Evolutionary conservation across 495 filamentous ascomycete genomes (phyloP).

Genomic region (Elaphomyces granulatus): DNA sequence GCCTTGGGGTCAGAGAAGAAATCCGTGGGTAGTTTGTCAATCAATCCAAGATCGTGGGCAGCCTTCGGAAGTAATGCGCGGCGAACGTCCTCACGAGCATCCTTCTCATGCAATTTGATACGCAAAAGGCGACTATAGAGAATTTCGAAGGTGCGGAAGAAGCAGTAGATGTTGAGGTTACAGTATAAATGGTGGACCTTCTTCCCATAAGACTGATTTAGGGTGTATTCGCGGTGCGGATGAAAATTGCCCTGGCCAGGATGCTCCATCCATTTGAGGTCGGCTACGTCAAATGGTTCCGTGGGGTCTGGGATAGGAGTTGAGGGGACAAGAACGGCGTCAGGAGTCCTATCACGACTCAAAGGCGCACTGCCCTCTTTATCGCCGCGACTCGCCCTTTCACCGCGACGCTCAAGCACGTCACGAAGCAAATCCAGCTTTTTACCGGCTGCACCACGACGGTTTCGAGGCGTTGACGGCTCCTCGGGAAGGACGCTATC

Average conservation of each 20-base stretch:
- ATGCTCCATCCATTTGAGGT: slow-evolving; percentile 46
- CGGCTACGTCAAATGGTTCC: slow-evolving; percentile 32
- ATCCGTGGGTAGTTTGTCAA: slow-evolving; percentile 63
- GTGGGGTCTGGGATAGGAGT: slow-evolving; percentile 32
- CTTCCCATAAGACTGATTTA: slow-evolving; percentile 69
- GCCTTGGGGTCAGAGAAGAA: slow-evolving; percentile 60
- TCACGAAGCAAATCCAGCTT: slow-evolving; percentile 72
- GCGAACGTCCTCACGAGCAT: slow-evolving; percentile 56
- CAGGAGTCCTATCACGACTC: slow-evolving; percentile 81
- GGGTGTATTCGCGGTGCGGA: slow-evolving; percentile 47
- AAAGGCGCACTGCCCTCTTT: slow-evolving; percentile 61
- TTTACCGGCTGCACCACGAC: slow-evolving; percentile 51
- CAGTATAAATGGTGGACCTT: slow-evolving; percentile 72
- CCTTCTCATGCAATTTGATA: slow-evolving; percentile 61
- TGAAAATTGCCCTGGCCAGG: slow-evolving; percentile 37
- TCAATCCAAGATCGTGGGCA: slow-evolving; percentile 62
- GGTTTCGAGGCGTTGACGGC: slow-evolving; percentile 36
- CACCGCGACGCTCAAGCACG: slow-evolving; percentile 61
- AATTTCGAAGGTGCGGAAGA: slow-evolving; percentile 81
- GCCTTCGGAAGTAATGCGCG: slow-evolving; percentile 55
- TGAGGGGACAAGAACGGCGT: slow-evolving; percentile 46
- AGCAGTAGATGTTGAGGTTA: slow-evolving; percentile 80
- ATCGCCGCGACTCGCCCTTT: slow-evolving; percentile 48
- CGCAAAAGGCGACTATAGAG: slow-evolving; percentile 70
- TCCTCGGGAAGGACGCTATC: slow-evolving; percentile 36